phyloP scores from a whole-genome alignment of 306 rosid genomes.

The Echinosophora koreensis region DNA sequence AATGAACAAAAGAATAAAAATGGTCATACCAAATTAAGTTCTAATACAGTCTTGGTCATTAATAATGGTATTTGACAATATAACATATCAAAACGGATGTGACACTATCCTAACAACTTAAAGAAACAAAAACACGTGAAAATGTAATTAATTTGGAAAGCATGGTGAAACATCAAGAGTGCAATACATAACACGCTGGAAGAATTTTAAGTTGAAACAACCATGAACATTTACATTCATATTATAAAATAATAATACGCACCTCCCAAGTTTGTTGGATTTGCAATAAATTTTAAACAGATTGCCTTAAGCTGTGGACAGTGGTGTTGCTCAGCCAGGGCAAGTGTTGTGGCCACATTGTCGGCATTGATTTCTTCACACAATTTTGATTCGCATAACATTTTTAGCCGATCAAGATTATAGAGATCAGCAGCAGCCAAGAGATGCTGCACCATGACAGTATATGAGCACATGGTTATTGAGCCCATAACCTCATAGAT shows the following conservation, averaged over 20 bases:
- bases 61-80: conserved; percentile 12
- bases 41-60: not conserved
- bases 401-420: conserved; percentile 77
- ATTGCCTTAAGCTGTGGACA: conserved; percentile 80
- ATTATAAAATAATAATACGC: conserved; percentile 55
- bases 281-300: conserved; percentile 78
- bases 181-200: conserved; percentile 30
- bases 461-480: conserved; percentile 60
- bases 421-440: conserved; percentile 87
- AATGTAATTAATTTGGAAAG: not conserved
- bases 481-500: conserved; percentile 70
- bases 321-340: conserved; percentile 81
- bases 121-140: not conserved
- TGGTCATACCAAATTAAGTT: conserved; percentile 5
- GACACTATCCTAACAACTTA: conserved; percentile 13
- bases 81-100: conserved; percentile 16
- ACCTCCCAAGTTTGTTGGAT: conserved; percentile 83
- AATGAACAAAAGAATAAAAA: conserved; percentile 11
- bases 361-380: conserved; percentile 71
- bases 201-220: conserved; percentile 42
- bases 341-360: conserved; percentile 78
- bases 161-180: conserved; percentile 32
- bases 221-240: conserved; percentile 44
- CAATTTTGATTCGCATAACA: conserved; percentile 78
- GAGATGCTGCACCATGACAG: conserved; percentile 87